These are phyloP conservation scores for Bruguiera sexangula DNA, from an alignment of 345 rosid genomes.

Conservation along the genomic window DNA sequence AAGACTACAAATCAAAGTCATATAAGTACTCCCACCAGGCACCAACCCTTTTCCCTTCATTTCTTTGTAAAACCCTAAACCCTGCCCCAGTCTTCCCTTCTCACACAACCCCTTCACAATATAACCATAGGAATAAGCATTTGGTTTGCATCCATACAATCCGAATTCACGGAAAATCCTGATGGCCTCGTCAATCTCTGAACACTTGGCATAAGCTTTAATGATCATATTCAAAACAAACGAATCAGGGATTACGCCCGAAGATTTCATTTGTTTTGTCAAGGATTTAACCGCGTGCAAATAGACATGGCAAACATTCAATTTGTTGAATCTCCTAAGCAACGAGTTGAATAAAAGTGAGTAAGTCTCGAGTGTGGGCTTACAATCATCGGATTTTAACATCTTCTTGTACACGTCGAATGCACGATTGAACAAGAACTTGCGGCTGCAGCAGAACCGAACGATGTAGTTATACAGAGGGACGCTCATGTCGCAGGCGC, in stretches of 20 bases:
- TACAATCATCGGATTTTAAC: slow-evolving; percentile 56
- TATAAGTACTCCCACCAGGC: slow-evolving; percentile 55
- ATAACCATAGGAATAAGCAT: slow-evolving; percentile 63
- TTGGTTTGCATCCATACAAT: slow-evolving; percentile 75
- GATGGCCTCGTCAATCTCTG: slow-evolving; percentile 70
- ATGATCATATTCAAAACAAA: slow-evolving; percentile 79
- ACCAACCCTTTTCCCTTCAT: slow-evolving; percentile 63
- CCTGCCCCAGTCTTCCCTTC: slow-evolving; percentile 63
- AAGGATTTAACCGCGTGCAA: slow-evolving; percentile 73
- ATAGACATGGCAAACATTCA: slow-evolving; percentile 70
- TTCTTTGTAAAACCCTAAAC: slow-evolving; percentile 73
- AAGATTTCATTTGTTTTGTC: slow-evolving; percentile 79
- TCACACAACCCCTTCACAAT: slow-evolving; percentile 75
- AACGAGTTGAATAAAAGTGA: slow-evolving; percentile 53
- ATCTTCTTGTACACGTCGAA: slow-evolving; percentile 82
- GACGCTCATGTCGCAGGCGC: slow-evolving; percentile 65
- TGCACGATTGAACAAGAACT: slow-evolving; percentile 63
- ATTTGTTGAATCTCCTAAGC: slow-evolving; percentile 69
- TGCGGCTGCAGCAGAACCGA: slow-evolving; percentile 77
- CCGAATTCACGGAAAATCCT: slow-evolving; percentile 72
- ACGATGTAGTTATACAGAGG: slow-evolving; percentile 71
- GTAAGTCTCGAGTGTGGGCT: slow-evolving; percentile 77
- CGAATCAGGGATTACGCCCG: slow-evolving; percentile 77
- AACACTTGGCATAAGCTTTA: slow-evolving; percentile 76
- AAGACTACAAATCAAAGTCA: slow-evolving; percentile 80